Evolutionary conservation across 176 grass and related monocot species (phyloP).

Genomic region (Avena sativa): DNA sequence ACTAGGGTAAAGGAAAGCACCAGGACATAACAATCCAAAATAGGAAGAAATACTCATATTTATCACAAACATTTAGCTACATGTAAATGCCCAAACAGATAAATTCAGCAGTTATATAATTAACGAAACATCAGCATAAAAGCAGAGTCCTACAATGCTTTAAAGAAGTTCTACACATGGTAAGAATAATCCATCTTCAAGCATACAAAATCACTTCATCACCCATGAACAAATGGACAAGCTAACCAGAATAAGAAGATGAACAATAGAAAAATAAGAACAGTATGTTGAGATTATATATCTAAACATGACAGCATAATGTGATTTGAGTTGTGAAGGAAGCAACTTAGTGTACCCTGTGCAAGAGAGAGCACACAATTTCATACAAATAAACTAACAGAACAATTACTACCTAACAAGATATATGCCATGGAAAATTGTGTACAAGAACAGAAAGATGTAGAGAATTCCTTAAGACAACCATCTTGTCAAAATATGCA

Average conservation of each 20-base stretch:
- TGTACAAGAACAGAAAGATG: background rate
- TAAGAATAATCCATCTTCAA: background rate
- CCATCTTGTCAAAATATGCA: background rate
- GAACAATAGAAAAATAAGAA: background rate
- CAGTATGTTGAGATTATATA: background rate
- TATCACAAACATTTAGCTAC: background rate
- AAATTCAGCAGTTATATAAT: background rate
- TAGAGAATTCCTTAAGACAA: background rate
- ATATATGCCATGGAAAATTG: background rate
- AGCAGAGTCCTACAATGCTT: background rate
- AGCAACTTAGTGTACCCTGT: background rate
- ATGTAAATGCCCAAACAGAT: background rate
- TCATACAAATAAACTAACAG: background rate
- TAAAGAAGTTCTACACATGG: background rate
- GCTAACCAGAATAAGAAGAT: background rate
- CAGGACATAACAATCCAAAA: background rate
- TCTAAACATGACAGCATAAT: background rate
- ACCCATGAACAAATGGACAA: background rate
- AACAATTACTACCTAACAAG: background rate
- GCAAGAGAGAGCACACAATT: background rate
- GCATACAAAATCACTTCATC: background rate
- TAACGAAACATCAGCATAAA: background rate
- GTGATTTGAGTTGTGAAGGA: background rate
- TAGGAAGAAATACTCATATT: background rate
- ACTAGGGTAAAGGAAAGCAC: background rate